A percentile compares a stretch with the other conserved stretches of the same genome.
phyloP scores from a whole-genome alignment of 257 asterid genomes.

The Ligustrum vulgare region DNA sequence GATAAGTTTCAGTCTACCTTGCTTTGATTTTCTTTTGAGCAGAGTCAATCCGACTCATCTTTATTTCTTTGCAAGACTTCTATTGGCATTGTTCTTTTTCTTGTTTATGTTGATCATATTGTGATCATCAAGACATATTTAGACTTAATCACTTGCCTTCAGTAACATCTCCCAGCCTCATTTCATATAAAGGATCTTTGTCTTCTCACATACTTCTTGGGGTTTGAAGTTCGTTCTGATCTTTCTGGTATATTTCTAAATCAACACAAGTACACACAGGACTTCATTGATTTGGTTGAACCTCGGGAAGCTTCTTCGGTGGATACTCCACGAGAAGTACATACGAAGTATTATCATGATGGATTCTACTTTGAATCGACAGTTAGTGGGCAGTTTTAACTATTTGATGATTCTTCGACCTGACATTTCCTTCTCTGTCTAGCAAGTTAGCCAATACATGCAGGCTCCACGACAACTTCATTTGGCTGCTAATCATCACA shows the following conservation, averaged over 20 bases:
- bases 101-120: neutral
- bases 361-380: too few species aligned
- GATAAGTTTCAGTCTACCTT: too few species aligned
- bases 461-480: neutral
- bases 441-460: neutral
- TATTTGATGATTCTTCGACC: neutral
- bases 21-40: too few species aligned
- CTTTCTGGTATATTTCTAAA: neutral
- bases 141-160: neutral
- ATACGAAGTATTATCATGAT: too few species aligned
- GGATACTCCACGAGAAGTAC: neutral
- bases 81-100: neutral
- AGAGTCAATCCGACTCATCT: too few species aligned
- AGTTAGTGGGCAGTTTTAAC: too few species aligned
- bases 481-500: neutral
- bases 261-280: neutral
- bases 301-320: neutral
- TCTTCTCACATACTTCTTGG: neutral
- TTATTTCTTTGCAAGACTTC: neutral
- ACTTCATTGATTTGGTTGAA: neutral
- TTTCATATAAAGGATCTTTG: conserved; percentile 3
- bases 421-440: neutral
- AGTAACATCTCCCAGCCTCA: neutral
- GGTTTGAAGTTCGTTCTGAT: neutral
- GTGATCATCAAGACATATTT: neutral